Evolutionary conservation across 805 yeast species (phyloP), one percentile per base, ranked within the genome.

Genomic region (Yamadazyma ubonensis): DNA sequence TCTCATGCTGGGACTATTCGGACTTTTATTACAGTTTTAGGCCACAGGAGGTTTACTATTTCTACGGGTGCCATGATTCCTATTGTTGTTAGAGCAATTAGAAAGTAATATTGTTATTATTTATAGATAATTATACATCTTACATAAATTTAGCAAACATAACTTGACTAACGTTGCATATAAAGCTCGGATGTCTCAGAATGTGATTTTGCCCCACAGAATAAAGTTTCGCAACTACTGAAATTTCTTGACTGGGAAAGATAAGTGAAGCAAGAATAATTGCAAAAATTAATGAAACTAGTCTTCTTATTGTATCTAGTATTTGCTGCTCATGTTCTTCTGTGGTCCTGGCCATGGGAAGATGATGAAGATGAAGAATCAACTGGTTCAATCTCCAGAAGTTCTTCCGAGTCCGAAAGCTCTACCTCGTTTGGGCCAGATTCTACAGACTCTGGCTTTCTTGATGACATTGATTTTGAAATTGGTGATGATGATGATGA

Each of bases 61-160:
- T 73, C 79, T 22, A 79, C 86, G 1, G 85, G 86, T 6, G 82
- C 83, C n/a, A 72, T 79, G 69, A 75, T 81, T 10, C 80, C 81
- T 3, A 64, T 76, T 21, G 76, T 79, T 3, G 70, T 80, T 16
- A 75, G 74, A 51, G 82, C 48, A 4, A 52, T 59, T 41, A 45
- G 48, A 44, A 22, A 23, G n/a, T 23, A 23, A 23, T 23, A 23
- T 23, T 17, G 16, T 3, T 5, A 29, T 29, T n/a, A n/a, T n/a
- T n/a, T n/a, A n/a, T n/a, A n/a, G n/a, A n/a, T n/a, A n/a, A n/a
- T n/a, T n/a, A n/a, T n/a, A n/a, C n/a, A n/a, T n/a, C n/a, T n/a
- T n/a, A 23, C 26, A 23, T 23, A 12, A 23, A 23, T 4, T 4
- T 23, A 12, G 6, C 26, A 23, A n/a, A n/a, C n/a, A n/a, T n/a